Evolutionary conservation across 2,329 filamentous ascomycete genomes (phyloP).

Genomic region (Penicillium brasilianum): DNA sequence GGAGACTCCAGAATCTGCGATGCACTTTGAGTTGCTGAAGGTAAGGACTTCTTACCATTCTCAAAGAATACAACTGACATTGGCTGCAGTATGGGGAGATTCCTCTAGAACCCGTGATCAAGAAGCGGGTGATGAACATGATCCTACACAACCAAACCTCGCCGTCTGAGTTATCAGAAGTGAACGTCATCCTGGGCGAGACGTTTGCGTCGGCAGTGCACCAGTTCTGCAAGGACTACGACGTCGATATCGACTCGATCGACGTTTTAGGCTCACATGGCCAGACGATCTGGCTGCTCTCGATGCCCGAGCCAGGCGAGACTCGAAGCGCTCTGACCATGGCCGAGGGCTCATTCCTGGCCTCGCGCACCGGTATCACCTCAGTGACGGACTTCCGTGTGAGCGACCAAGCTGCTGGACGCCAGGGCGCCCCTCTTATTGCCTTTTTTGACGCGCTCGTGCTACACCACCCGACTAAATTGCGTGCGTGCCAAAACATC

Average conservation of each 20-base stretch:
- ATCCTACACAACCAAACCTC: constrained; percentile 61
- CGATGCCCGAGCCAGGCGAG: constrained; percentile 57
- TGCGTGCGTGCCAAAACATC: constrained; percentile 66
- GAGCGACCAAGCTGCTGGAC: constrained; percentile 61
- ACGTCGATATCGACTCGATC: constrained; percentile 52
- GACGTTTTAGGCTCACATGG: constrained; percentile 64
- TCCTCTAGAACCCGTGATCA: constrained; percentile 59
- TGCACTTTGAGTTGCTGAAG: constrained; percentile 62
- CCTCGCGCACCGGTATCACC: constrained; percentile 61
- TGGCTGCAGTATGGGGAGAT: constrained; percentile 63
- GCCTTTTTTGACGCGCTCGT: constrained; percentile 63
- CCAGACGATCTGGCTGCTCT: constrained; percentile 63
- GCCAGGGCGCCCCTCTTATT: constrained; percentile 62
- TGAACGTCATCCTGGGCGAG: constrained; percentile 63
- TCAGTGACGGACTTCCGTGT: constrained; percentile 64
- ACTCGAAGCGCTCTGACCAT: constrained; percentile 57
- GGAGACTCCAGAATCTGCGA: constrained; percentile 55
- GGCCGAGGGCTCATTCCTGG: constrained; percentile 63
- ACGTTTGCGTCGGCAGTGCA: constrained; percentile 60
- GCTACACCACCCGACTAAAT: constrained; percentile 61
- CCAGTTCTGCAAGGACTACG: constrained; percentile 54
- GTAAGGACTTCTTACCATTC: too few relatives aligned
- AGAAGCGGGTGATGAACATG: constrained; percentile 62
- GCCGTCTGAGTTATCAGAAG: constrained; percentile 59
- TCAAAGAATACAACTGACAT: too few relatives aligned